A percentile compares a stretch with the other conserved stretches of the same genome.
Evolutionary conservation across 2,329 filamentous ascomycete species (phyloP).

Genomic region (Talaromyces islandicus): DNA sequence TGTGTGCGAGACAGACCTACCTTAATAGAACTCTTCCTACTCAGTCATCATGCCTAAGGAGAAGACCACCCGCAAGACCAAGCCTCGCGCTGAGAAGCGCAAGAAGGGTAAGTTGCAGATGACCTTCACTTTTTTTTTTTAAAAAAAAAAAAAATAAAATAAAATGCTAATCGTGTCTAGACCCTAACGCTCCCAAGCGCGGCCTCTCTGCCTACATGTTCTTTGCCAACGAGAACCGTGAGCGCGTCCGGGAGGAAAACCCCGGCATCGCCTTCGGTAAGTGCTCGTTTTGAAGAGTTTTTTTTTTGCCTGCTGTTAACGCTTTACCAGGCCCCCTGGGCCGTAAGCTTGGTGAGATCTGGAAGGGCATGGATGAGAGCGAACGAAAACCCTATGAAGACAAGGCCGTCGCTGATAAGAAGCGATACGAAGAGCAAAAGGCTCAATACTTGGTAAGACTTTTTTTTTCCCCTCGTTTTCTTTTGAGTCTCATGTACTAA

Average conservation of each 20-base stretch:
- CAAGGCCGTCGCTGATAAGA: slow-evolving; percentile 96
- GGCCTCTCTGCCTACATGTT: slow-evolving; percentile 99
- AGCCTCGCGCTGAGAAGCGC: slow-evolving; percentile 56
- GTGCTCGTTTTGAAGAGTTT: slow-evolving; percentile 21
- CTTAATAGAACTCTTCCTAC: background rate
- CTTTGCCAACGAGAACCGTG: slow-evolving; percentile 98
- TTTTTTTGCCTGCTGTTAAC: slow-evolving; percentile 13
- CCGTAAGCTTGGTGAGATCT: slow-evolving; percentile 96
- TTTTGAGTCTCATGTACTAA: background rate
- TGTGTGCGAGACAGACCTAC: background rate
- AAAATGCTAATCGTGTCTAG: slow-evolving; percentile 39
- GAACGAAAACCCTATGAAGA: slow-evolving; percentile 91
- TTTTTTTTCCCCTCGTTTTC: background rate
- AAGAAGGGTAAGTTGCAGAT: slow-evolving; percentile 58
- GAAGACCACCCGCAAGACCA: slow-evolving; percentile 57
- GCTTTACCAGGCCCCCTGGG: slow-evolving; percentile 71
- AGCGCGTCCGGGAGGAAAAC: slow-evolving; percentile 97
- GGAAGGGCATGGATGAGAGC: slow-evolving; percentile 94
- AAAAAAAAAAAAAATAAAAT: no score
- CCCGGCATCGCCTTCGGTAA: slow-evolving; percentile 92
- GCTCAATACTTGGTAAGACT: slow-evolving; percentile 75
- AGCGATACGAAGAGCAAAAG: slow-evolving; percentile 99
- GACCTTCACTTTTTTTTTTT: background rate
- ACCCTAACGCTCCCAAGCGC: slow-evolving; percentile 98
- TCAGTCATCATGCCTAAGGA: slow-evolving; percentile 58